Evolutionary conservation across 169 alveolate genomes (phyloP).

Genomic region (Cytauxzoon felis): DNA sequence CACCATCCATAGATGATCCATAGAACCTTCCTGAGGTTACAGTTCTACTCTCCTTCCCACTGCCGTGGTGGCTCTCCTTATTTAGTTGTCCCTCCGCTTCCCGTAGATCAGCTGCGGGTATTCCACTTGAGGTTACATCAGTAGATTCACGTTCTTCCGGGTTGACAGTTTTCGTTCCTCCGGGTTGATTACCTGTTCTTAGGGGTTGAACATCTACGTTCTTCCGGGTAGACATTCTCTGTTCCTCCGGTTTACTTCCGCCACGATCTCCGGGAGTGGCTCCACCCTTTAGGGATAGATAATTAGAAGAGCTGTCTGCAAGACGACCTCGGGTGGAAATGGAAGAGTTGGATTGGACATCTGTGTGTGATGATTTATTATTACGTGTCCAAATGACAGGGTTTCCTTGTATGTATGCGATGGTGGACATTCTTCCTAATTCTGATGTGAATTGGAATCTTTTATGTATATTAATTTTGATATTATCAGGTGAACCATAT

Average conservation of each 20-base stretch:
- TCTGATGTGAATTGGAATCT: conserved; percentile 84
- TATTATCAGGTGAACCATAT: neutral
- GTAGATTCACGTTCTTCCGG: conserved; percentile 54
- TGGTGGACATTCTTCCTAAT: conserved; percentile 79
- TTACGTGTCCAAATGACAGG: conserved; percentile 17
- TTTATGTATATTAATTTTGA: conserved; percentile 51
- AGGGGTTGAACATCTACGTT: too few relatives aligned
- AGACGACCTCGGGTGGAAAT: too few relatives aligned
- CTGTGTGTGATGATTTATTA: neutral
- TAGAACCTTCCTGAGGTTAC: neutral
- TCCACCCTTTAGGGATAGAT: too few relatives aligned
- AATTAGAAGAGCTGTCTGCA: too few relatives aligned
- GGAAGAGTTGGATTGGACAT: neutral
- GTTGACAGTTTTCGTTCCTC: too few relatives aligned
- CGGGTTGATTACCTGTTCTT: conserved; percentile 66
- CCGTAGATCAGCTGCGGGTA: too few relatives aligned
- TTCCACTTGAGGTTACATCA: too few relatives aligned
- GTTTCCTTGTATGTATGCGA: conserved; percentile 12
- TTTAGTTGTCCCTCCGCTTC: too few relatives aligned
- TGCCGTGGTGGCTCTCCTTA: conserved; percentile 5
- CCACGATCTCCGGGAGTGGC: too few relatives aligned
- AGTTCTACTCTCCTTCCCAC: too few relatives aligned
- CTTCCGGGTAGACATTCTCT: too few relatives aligned
- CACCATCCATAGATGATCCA: conserved; percentile 15
- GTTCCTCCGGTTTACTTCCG: too few relatives aligned